Percentiles rank a stretch among this genome's conserved stretches.
Conservation (phyloP, 805 yeast species). For the Wickerhamiella occidentalis region DNA sequence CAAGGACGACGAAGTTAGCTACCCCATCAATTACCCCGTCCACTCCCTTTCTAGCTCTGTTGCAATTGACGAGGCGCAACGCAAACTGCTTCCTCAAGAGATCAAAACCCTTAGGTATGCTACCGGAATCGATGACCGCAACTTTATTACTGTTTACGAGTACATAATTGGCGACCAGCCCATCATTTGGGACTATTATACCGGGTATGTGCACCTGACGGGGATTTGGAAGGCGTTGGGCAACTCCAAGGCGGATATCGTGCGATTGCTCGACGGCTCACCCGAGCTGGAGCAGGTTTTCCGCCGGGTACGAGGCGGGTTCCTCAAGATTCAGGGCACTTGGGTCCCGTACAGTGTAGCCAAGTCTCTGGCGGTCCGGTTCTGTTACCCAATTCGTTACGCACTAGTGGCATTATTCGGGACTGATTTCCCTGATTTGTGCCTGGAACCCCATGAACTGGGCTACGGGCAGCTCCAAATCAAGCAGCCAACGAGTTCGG, state of each 20-base stretch:
- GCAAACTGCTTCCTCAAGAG: constrained; percentile 16
- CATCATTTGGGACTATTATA: constrained; percentile 74
- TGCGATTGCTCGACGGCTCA: constrained; percentile 47
- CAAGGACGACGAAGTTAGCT: constrained; percentile 16
- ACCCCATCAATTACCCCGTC: constrained; percentile 24
- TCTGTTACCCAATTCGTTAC: constrained; percentile 66
- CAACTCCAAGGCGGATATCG: constrained; percentile 63
- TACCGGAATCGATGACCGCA: constrained; percentile 61
- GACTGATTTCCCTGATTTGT: constrained; percentile 45
- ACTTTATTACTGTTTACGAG: constrained; percentile 58
- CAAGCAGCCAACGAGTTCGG: background rate
- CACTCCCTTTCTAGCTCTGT: constrained; percentile 18
- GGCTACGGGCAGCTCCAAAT: constrained; percentile 53
- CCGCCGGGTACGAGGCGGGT: constrained; percentile 79
- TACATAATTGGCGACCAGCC: constrained; percentile 56
- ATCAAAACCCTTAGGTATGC: constrained; percentile 37
- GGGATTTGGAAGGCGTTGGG: constrained; percentile 77
- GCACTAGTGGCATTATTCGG: constrained; percentile 76
- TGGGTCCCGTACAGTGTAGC: constrained; percentile 75
- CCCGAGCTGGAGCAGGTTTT: constrained; percentile 54
- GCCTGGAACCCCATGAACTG: constrained; percentile 45
- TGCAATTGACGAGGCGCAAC: constrained; percentile 16
- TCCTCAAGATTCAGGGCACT: constrained; percentile 83
- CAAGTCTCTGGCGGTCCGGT: constrained; percentile 51
- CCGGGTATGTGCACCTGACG: constrained; percentile 78